phyloP scores from a whole-genome alignment of 306 rosid species.

The Morella rubra region DNA sequence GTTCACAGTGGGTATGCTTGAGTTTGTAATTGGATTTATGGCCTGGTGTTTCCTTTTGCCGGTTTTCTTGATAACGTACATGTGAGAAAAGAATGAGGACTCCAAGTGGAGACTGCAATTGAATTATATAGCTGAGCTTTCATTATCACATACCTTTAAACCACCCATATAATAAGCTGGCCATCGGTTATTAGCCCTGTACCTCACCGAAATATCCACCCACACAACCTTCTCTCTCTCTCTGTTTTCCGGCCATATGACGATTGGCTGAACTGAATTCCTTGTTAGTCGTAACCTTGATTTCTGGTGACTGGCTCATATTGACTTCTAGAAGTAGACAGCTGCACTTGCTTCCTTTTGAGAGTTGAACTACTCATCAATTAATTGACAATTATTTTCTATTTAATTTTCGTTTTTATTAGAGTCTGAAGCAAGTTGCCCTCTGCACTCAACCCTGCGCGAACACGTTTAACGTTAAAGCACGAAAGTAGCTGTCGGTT shows the following conservation, averaged over 20 bases:
- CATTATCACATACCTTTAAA: neutral
- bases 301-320: neutral
- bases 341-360: neutral
- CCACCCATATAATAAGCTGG: neutral
- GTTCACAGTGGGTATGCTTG: conserved; percentile 25
- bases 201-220: neutral
- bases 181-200: neutral
- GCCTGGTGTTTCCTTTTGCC: neutral
- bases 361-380: neutral
- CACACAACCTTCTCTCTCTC: neutral
- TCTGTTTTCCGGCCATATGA: neutral
- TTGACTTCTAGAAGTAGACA: neutral
- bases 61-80: neutral
- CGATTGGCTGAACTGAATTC: neutral
- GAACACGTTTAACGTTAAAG: neutral
- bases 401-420: neutral
- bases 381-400: neutral
- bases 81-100: conserved; percentile 3
- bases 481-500: neutral
- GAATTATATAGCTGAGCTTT: neutral
- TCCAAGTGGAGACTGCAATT: neutral
- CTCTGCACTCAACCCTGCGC: neutral
- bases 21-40: neutral
- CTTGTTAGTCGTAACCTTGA: neutral
- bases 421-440: no score